Conservation (phyloP, 2,329 filamentous ascomycete species). For the Neofusicoccum laricinum region DNA sequence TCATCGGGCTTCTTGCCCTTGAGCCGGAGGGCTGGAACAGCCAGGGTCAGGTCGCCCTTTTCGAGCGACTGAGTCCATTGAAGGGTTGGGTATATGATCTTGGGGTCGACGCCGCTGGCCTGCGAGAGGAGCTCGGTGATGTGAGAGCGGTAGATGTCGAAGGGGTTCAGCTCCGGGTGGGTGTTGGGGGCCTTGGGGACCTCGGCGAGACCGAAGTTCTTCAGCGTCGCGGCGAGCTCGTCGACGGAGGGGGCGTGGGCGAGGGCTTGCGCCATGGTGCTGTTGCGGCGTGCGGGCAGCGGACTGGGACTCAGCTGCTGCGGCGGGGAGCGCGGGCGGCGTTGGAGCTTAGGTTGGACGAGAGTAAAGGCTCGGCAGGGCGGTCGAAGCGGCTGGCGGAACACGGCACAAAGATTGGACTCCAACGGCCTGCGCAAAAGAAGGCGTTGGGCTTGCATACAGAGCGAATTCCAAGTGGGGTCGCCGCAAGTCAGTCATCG, state of each 20-base stretch:
- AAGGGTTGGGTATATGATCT: constrained; percentile 71
- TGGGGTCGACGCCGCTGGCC: constrained; percentile 67
- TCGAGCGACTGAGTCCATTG: constrained; percentile 78
- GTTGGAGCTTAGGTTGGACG: background rate
- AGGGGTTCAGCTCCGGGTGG: constrained; percentile 67
- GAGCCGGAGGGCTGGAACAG: constrained; percentile 74
- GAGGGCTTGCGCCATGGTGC: constrained; percentile 11
- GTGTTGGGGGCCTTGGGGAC: constrained; percentile 40
- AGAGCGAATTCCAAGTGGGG: constrained; percentile 6
- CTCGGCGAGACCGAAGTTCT: constrained; percentile 35
- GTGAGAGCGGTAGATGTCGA: constrained; percentile 77
- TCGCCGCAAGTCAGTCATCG: constrained; percentile 7
- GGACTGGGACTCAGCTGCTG: background rate
- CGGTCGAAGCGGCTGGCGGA: background rate
- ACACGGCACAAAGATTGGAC: background rate
- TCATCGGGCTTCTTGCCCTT: constrained; percentile 63
- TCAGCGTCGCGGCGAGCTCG: constrained; percentile 35
- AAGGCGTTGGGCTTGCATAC: constrained; percentile 1
- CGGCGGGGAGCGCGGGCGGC: background rate
- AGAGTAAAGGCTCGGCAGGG: background rate
- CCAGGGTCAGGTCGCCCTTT: constrained; percentile 77
- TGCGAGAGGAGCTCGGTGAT: constrained; percentile 66
- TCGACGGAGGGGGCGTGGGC: constrained; percentile 26
- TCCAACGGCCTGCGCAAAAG: constrained; percentile 3
- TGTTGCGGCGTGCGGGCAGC: background rate